Evolutionary conservation across 116 monocot genomes (phyloP), one percentile per base, ranked within the genome.

Genomic region (Zostera marina): DNA sequence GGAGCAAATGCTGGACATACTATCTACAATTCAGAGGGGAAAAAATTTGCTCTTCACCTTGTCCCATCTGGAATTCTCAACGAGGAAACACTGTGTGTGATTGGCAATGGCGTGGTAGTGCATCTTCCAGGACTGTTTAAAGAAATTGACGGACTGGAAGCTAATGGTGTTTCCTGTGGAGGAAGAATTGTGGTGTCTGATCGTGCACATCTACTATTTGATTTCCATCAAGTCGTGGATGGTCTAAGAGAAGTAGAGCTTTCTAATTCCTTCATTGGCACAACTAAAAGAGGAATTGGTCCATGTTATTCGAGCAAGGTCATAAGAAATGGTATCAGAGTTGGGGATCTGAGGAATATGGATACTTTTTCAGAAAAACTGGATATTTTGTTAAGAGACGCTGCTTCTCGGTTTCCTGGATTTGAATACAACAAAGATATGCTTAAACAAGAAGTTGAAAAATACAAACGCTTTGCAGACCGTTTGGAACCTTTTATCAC

Each of bases 1-100:
- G 93, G 93, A 48, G 84, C 93, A 64, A 93, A 93, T 79, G 93
- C 93, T 16, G 93, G 93, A 9, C 93, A 88, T 47, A 94, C 93
- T 47, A 94, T 94, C 5, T 94, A 88, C 57, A 94, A 88, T 44
- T 47, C 93, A 22, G 88, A 84, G 45, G 93, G 93, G 3, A 84
- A 84, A 65, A 94, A 84, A 32, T 94, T 94, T 72, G 93, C 88
- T 56, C 93, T 88, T 40, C 93, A 93, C 66, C 88, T 93, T 46
- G 79, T 93, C 57, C 93, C 93, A 52, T 93, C 93, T 5, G 93
- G 93, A 16, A 93, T 93, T 62, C 81, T 93, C 51, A 83, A 93
- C 63, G 79, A 81, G 42, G 70, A 81, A 45, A 84, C 84, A 11
- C 44, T 93, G 0, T 93, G 93, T 69, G 79, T 88, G 1, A 77